Evolutionary conservation across 2,329 filamentous ascomycete species (phyloP), one percentile per base, ranked within the genome.

Genomic region (Ophiostoma perfectum): DNA sequence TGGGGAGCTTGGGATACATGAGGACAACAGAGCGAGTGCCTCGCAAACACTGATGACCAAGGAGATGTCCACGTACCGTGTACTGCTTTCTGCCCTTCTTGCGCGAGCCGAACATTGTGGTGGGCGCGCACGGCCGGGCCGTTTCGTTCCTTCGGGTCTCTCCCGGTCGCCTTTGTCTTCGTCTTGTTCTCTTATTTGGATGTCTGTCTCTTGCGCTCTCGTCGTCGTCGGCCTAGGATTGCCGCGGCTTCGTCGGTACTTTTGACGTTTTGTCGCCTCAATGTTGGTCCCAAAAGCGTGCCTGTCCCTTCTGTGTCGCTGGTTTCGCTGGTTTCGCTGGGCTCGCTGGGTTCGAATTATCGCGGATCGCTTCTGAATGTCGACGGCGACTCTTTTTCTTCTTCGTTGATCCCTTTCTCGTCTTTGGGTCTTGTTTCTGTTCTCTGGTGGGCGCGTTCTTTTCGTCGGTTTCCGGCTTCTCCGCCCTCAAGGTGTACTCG

Each of bases 101-200:
- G 77, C 80, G 80, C 72, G 82, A 82, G 73, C 79, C 81, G 76
- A 86, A 85, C 83, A 73, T 71, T 3, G 44, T 65, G 62, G 55
- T 39, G 60, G n/a, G 39, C 41, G 39, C 52, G 67, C 52, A 27
- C 64, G 66, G 55, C 47, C 42, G 49, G 27, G 60, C 62, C 55
- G 63, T 64, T 36, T n/a, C 14, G 45, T 27, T 14, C 9, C 27
- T 41, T 67, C 9, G 14, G n/a, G 1, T 7, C 36, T 66, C 62
- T 47, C 42, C 58, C 42, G 7, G 42, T 36, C 55, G 55, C 27
- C 9, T 36, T 11, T 55, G n/a, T 60, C 55, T 14, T 36, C 12
- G 14, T 27, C 27, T 66, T 5, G 42, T 42, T 39, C 14, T 39
- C 9, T 44, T 47, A 6, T 44, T 3, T 65, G 27, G 14, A 38